Evolutionary conservation across 164 flowering plant genomes (phyloP).

Genomic region (Magnolia changhungtana): DNA sequence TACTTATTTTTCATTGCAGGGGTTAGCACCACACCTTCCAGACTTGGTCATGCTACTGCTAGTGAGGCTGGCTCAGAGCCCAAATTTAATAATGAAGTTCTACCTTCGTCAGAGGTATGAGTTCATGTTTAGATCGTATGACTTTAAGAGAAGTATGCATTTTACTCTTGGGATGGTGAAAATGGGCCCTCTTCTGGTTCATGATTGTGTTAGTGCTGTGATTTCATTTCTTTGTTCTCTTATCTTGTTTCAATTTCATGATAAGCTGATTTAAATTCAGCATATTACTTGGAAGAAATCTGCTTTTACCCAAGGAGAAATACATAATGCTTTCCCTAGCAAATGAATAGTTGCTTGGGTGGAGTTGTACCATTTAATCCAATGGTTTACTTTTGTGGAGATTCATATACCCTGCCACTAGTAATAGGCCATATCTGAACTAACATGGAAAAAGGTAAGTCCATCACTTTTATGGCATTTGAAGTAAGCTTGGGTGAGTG

Average conservation of each 20-base stretch:
- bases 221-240: background rate
- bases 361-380: too few species aligned
- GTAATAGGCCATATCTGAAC: too few species aligned
- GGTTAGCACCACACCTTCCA: conserved; percentile 38
- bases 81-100: conserved; percentile 30
- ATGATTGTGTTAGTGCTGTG: background rate
- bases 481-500: too few species aligned
- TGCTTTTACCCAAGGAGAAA: too few species aligned
- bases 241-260: background rate
- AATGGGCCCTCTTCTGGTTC: background rate
- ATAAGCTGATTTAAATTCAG: background rate
- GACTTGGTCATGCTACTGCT: conserved; percentile 28
- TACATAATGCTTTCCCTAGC: too few species aligned
- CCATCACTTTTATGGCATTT: too few species aligned
- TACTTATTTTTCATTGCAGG: conserved; percentile 34
- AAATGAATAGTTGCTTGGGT: too few species aligned
- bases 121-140: background rate
- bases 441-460: too few species aligned
- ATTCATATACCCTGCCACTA: too few species aligned
- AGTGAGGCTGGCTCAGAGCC: conserved; percentile 36
- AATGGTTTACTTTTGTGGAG: too few species aligned
- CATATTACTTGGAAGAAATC: too few species aligned
- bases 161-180: background rate
- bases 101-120: conserved; percentile 53
- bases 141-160: background rate